phyloP scores from a whole-genome alignment of 1,284 basidiomycete species.

The Ganoderma meredithae region DNA sequence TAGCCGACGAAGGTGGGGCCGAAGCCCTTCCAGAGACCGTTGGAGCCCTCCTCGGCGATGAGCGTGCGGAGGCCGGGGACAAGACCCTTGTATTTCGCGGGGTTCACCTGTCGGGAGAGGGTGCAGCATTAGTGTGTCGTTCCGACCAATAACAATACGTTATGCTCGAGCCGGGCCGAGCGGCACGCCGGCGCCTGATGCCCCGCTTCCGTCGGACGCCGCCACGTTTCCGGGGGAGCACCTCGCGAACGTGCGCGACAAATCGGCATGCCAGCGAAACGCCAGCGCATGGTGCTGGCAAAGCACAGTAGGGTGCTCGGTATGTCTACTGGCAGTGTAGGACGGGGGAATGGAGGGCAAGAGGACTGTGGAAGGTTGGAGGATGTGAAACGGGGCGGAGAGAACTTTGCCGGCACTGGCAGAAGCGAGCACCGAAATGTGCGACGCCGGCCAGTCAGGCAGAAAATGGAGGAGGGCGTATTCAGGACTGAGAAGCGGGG shows the following conservation, averaged over 20 bases:
- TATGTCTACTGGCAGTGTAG: too few species aligned
- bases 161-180: not conserved
- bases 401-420: too few species aligned
- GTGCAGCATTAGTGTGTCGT: not conserved
- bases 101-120: slow-evolving; percentile 66
- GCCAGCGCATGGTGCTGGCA: not conserved
- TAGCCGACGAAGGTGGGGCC: slow-evolving; percentile 94
- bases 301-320: not conserved
- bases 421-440: too few species aligned
- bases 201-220: not conserved
- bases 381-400: too few species aligned
- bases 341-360: too few species aligned
- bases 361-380: too few species aligned
- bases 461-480: not conserved
- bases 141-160: not conserved
- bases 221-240: not conserved
- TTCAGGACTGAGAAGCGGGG: not conserved
- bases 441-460: not conserved
- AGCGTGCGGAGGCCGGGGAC: slow-evolving; percentile 77
- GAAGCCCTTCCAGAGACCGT: slow-evolving; percentile 93
- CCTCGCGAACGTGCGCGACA: not conserved
- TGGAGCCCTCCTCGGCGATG: slow-evolving; percentile 82
- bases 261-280: not conserved
- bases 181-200: not conserved
- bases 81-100: slow-evolving; percentile 82